Evolutionary conservation across 2,329 filamentous ascomycete genomes (phyloP), one percentile per base, ranked within the genome.

Genomic region (Neonectria punicea): DNA sequence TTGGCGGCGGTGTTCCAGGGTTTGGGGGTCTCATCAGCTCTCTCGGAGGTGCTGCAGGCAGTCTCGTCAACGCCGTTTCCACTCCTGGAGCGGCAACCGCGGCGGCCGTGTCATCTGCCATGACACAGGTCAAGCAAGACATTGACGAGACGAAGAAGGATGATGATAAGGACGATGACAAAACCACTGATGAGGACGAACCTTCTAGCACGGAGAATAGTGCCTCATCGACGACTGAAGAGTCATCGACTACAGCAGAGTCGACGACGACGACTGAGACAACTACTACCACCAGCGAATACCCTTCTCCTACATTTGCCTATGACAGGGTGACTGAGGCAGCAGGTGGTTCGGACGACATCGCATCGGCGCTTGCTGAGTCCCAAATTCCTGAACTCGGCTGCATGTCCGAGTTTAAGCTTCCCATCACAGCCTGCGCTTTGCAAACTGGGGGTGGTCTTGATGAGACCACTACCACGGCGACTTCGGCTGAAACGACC

Each of bases 71-170:
- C 2, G 58, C 58, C 22, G 41, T 61, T 22, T 61, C 58, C n/a
- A 61, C 39, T 30, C 58, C 58, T 7, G 56, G 56, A 41, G 58
- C 58, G 1, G 50, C 50, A 16, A 47, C 58, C 9, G 58, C 43
- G 11, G 58, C 50, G 8, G 32, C 39, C 28, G 58, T 61, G 30
- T 54, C 58, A 11, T 39, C 58, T 14, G 49, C 50, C 16, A 53
- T 53, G 30, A 46, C 58, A 1, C 49, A 54, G 22, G 58, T 55
- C 39, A 61, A 61, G 50, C 3, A 53, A 6, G 58, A 61, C 20
- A 41, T 61, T 5, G 50, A 61, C 14, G 32, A 61, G 4, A 47
- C 43, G 20, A 20, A 61, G 4, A 32, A 54, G 6, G 41, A 61
- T 8, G 58, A 34, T 22, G 47, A 34, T 5, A 30, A 61, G 6